A percentile compares a stretch with the other conserved stretches of the same genome.
phyloP scores from a whole-genome alignment of 768 basidiomycete genomes.

The Rhodotorula paludigena region DNA sequence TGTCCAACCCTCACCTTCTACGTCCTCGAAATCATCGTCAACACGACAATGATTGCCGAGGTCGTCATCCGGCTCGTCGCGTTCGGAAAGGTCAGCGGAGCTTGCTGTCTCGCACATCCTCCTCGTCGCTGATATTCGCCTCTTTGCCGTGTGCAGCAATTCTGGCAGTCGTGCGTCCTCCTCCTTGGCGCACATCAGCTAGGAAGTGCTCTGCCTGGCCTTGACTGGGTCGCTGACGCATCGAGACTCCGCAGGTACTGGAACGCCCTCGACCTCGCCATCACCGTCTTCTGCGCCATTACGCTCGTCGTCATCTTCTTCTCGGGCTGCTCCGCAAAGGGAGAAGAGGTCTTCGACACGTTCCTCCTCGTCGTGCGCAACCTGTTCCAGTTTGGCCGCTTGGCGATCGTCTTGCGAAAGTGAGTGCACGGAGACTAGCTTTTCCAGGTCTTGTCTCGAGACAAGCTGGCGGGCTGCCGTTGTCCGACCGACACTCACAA shows the following conservation, averaged over 20 bases:
- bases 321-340: constrained; percentile 81
- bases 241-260: constrained; percentile 6
- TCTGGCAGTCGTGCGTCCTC: constrained; percentile 70
- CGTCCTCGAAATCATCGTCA: constrained; percentile 80
- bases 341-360: constrained; percentile 91
- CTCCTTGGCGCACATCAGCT: no score
- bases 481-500: neutral
- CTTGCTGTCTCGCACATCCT: constrained; percentile 10
- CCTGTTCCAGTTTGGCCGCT: constrained; percentile 55
- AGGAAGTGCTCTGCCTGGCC: no score
- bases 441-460: neutral
- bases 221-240: neutral
- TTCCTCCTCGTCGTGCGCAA: constrained; percentile 86
- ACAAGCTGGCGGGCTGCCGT: neutral
- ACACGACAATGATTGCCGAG: constrained; percentile 83
- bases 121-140: neutral
- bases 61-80: constrained; percentile 87
- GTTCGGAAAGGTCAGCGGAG: constrained; percentile 70
- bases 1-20: constrained; percentile 87
- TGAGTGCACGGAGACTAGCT: constrained; percentile 49
- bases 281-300: constrained; percentile 82
- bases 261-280: constrained; percentile 44
- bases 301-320: constrained; percentile 84
- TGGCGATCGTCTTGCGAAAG: constrained; percentile 92
- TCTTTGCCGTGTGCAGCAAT: constrained; percentile 60